Evolutionary conservation across 768 basidiomycete genomes (phyloP), one percentile per base, ranked within the genome.

Genomic region (Cystofilobasidium ferigula): DNA sequence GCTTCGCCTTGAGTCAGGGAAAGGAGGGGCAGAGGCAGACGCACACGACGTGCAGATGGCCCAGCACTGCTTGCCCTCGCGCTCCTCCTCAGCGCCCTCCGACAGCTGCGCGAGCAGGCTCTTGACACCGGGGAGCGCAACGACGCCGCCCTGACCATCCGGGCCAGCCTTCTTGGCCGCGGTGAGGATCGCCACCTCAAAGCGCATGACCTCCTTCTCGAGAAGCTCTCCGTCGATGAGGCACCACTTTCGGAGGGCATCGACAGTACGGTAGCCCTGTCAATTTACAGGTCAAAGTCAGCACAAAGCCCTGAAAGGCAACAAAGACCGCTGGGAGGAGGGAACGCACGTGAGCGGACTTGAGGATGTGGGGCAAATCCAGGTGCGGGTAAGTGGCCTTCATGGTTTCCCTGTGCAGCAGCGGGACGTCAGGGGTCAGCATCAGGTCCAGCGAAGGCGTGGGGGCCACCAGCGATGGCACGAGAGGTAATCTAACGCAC

Each of bases 171-270:
- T 60, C 61, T 68, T 68, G 30, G 67, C 67, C 13, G 67, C 67
- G 6, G 60, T 54, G 36, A 68, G 61, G 53, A 68, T 68, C 36
- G 67, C 67, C 22, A 57, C 61, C 61, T 68, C 67, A 61, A 68
- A 68, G 24, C 67, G 54, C 40, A 63, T 43, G 34, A 68, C 67
- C 36, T 68, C 67, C 24, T 56, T 45, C 14, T 53, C 61, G 54
- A 68, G 67, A 13, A 68, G 40, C 35, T 62, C 61, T 28, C 47
- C 43, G 61, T 68, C 67, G 26, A 68, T 68, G 22, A 62, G 28
- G 51, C 60, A 62, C 61, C 60, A 68, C 26, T 85, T 56, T 20
- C 26, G 24, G 56, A 56, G 18, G 53, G 42, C 38, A 26, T 68
- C 67, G 4, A 40, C 42, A 22, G 67, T 68, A 34, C 67, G 53